Evolutionary conservation across 257 asterid genomes (phyloP).

Genomic region (Anisodus tanguticus): DNA sequence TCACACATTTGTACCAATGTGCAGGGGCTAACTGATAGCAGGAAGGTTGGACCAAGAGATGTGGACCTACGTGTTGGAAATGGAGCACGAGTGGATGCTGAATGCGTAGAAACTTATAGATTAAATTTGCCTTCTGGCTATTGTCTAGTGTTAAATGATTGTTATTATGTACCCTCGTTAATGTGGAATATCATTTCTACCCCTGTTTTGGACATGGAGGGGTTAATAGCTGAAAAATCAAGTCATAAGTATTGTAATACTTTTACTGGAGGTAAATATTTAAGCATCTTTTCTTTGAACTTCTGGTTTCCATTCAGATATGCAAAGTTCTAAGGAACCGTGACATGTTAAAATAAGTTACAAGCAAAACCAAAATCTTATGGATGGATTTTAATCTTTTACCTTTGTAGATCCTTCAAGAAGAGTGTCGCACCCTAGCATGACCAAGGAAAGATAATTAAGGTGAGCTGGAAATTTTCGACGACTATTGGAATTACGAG

Average conservation of each 20-base stretch:
- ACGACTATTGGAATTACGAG: conserved; percentile 26
- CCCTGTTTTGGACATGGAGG: too few species aligned
- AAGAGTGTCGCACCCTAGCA: conserved; percentile 89
- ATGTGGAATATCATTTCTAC: too few species aligned
- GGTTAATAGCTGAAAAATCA: neutral
- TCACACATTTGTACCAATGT: too few species aligned
- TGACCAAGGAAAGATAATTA: conserved; percentile 36
- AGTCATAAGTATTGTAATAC: neutral
- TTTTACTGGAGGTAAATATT: neutral
- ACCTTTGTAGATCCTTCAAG: conserved; percentile 79
- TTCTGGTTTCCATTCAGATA: neutral
- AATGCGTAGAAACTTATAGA: too few species aligned
- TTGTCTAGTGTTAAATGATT: too few species aligned
- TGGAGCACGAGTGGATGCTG: too few species aligned
- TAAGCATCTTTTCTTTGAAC: neutral
- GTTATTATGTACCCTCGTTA: too few species aligned
- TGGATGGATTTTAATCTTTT: conserved; percentile 23
- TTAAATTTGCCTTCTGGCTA: too few species aligned
- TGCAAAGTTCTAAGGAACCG: neutral
- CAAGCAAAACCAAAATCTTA: neutral
- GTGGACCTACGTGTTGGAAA: too few species aligned
- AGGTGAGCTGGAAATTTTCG: conserved; percentile 22
- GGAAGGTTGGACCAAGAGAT: too few species aligned
- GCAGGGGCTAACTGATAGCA: too few species aligned
- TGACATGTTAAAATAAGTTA: neutral